Conservation (phyloP, 192 early-diverging fungal genomes). For the Backusella macrospora region DNA sequence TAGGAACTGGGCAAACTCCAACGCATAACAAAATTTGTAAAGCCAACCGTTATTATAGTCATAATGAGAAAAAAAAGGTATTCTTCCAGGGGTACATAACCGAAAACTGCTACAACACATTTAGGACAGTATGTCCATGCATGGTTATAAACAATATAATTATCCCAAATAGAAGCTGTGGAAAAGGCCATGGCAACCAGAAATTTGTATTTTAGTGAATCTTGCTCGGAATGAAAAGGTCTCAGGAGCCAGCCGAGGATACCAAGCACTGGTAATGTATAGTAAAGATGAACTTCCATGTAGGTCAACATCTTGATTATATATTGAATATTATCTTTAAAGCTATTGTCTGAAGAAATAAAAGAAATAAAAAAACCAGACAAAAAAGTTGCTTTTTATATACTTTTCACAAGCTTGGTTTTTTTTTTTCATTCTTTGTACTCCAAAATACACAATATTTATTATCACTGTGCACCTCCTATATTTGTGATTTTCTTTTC, state of each 20-base stretch:
- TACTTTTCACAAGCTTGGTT: background rate
- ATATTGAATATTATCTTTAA: background rate
- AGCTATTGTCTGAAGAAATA: background rate
- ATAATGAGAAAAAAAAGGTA: constrained; percentile 62
- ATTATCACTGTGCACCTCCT: background rate
- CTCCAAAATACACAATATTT: background rate
- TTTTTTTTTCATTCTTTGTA: constrained; percentile 9
- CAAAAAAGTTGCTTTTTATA: constrained; percentile 14
- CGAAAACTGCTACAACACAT: constrained; percentile 54
- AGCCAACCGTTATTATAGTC: constrained; percentile 47
- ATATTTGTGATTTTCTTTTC: background rate
- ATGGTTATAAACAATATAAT: constrained; percentile 55
- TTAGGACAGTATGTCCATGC: constrained; percentile 56
- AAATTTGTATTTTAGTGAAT: constrained; percentile 39
- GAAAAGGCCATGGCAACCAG: constrained; percentile 42
- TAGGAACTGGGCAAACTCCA: constrained; percentile 37
- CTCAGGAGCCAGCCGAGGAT: constrained; percentile 29
- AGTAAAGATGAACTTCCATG: constrained; percentile 53
- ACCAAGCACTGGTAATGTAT: constrained; percentile 48
- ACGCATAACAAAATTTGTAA: constrained; percentile 41
- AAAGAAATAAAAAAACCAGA: constrained; percentile 1
- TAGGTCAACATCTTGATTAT: constrained; percentile 47
- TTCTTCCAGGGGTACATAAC: constrained; percentile 62
- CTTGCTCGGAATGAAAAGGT: constrained; percentile 40
- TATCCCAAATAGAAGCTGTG: constrained; percentile 60